Conservation (phyloP, 805 yeast species). For the Saturnispora galanensis region DNA sequence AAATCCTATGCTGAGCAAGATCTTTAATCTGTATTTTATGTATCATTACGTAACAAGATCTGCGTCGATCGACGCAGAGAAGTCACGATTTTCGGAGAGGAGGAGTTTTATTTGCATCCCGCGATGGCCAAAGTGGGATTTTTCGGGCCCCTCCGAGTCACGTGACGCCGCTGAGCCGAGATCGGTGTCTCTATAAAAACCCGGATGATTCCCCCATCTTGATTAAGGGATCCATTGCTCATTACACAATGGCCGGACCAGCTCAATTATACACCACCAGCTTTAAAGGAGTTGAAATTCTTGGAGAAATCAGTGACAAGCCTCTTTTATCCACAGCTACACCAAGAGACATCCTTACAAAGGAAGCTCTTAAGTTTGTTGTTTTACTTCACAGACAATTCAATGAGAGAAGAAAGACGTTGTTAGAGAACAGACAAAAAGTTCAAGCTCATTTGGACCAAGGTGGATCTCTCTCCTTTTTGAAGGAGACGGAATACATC, state of each 20-base stretch:
- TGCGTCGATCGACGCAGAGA: too few relatives aligned
- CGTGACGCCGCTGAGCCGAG: constrained; percentile 1
- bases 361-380: constrained; percentile 56
- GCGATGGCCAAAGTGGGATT: neutral
- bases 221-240: too few relatives aligned
- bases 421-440: constrained; percentile 51
- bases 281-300: constrained; percentile 43
- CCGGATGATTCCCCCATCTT: too few relatives aligned
- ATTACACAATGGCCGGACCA: constrained; percentile 3
- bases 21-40: too few relatives aligned
- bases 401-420: constrained; percentile 47
- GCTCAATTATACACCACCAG: constrained; percentile 22
- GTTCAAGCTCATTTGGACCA: constrained; percentile 54
- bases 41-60: too few relatives aligned
- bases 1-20: constrained; percentile 15
- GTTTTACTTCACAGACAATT: constrained; percentile 68
- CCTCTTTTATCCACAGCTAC: constrained; percentile 30
- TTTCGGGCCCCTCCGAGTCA: neutral
- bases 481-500: constrained; percentile 58
- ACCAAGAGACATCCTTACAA: constrained; percentile 45
- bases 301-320: constrained; percentile 36
- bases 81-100: too few relatives aligned
- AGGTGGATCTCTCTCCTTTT: constrained; percentile 53
- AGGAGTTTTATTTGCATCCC: neutral
- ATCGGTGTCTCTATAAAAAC: constrained; percentile 1